These are phyloP conservation scores for Sclerotinia sclerotiorum DNA, from an alignment of 2,329 filamentous ascomycete species.

Conservation along the genomic window DNA sequence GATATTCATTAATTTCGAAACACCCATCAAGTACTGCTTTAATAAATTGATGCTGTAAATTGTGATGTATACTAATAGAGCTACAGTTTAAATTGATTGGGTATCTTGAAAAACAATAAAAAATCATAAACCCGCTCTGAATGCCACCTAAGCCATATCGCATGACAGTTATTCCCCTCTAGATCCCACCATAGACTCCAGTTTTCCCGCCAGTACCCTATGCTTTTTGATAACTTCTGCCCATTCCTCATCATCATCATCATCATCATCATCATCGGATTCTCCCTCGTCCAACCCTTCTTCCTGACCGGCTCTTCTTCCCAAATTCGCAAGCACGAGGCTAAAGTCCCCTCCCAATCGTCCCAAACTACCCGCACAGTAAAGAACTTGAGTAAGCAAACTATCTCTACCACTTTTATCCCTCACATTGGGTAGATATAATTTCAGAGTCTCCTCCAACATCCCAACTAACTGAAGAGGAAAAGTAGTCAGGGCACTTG, in stretches of 20 bases:
- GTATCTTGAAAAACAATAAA: slow-evolving; percentile 11
- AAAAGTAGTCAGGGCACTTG: slow-evolving; percentile 79
- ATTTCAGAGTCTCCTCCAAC: slow-evolving; percentile 71
- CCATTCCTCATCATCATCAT: slow-evolving; percentile 64
- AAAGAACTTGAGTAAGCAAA: slow-evolving; percentile 86
- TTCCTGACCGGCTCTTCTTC: slow-evolving; percentile 40
- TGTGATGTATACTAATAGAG: background rate
- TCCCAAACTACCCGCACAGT: slow-evolving; percentile 88
- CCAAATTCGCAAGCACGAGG: slow-evolving; percentile 70
- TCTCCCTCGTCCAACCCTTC: slow-evolving; percentile 42
- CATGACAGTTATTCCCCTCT: slow-evolving; percentile 27
- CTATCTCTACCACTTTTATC: slow-evolving; percentile 82
- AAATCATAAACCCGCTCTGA: background rate
- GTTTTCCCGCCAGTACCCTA: slow-evolving; percentile 74
- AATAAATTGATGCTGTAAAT: background rate
- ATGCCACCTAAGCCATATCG: background rate
- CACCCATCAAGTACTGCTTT: background rate
- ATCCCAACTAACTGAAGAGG: slow-evolving; percentile 79
- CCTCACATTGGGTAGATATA: slow-evolving; percentile 77
- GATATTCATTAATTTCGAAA: background rate
- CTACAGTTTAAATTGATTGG: slow-evolving; percentile 3
- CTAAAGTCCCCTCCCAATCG: slow-evolving; percentile 91
- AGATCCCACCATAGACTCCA: slow-evolving; percentile 65
- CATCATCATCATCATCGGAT: slow-evolving; percentile 45
- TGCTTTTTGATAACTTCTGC: slow-evolving; percentile 87